Conservation (phyloP, 352 stramenopile species). For the Phytophthora ohioensis region DNA sequence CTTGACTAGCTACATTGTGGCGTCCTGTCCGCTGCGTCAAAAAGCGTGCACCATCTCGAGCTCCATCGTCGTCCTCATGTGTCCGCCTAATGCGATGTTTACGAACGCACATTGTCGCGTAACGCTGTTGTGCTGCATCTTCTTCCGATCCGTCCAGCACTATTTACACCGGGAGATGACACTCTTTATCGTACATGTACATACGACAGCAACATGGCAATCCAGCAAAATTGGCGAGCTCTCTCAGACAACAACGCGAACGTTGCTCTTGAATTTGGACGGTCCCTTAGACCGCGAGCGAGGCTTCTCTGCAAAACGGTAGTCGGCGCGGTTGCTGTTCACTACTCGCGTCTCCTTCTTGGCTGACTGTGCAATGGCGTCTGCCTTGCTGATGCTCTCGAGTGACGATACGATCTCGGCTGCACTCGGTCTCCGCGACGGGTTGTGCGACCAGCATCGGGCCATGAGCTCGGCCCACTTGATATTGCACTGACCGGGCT, state of each 20-base stretch:
- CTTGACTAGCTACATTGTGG: conserved; percentile 35
- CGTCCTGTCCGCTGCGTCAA: conserved; percentile 26
- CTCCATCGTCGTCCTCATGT: background rate
- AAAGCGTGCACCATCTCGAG: conserved; percentile 28
- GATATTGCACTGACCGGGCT: conserved; percentile 78
- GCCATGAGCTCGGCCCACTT: conserved; percentile 89
- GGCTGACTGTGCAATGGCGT: conserved; percentile 65
- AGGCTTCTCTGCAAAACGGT: conserved; percentile 72
- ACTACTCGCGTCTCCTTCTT: conserved; percentile 76
- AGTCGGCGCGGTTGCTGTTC: conserved; percentile 85
- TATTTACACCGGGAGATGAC: conserved; percentile 11
- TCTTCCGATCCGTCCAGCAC: conserved; percentile 14
- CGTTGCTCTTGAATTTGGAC: conserved; percentile 77
- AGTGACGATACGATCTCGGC: conserved; percentile 86
- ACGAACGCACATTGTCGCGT: conserved; percentile 2
- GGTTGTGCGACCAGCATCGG: conserved; percentile 86
- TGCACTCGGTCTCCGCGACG: conserved; percentile 70
- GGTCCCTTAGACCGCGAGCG: conserved; percentile 52
- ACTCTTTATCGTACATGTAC: conserved; percentile 42
- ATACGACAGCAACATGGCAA: conserved; percentile 17
- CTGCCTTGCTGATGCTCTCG: conserved; percentile 80
- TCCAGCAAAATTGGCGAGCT: conserved; percentile 15
- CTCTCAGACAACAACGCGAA: conserved; percentile 59
- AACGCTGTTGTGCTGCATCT: conserved; percentile 14
- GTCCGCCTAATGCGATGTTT: conserved; percentile 11